Evolutionary conservation across 208 protist species (phyloP), one percentile per base, ranked within the genome.

Genomic region (Leishmania tropica): DNA sequence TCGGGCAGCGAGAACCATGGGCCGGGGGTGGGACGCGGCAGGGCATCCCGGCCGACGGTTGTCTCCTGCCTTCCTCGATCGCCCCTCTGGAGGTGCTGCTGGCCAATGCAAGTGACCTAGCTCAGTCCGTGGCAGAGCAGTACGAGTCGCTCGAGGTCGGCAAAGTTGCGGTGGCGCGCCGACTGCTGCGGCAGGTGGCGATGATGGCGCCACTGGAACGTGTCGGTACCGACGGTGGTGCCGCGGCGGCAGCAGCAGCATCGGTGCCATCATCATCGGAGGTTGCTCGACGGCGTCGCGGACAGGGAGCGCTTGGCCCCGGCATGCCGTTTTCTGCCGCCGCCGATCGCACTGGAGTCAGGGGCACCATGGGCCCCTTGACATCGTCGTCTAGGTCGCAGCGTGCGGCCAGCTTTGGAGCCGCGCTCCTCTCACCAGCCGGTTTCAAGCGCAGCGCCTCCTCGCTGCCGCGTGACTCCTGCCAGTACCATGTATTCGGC

Each of bases 401-500:
- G 31, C 68, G 64, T 79, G 74, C 7, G 74, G 10, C 15, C 10
- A 31, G 28, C 72, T 53, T 8, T 28, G 67, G 51, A 35, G 81
- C 48, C 21, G 62, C 35, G 53, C 72, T 85, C 48, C 77, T 79
- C 19, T 79, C 78, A 3, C 77, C 71, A 6, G 37, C 78, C 1
- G 10, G 77, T 24, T 74, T 53, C 19, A 78, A 82, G 72, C 82
- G 74, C 45, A 54, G 65, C 17, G 74, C 51, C 6, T 40, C 62
- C 24, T 15, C 56, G 6, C 53, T 85, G 11, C 82, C 74, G 40
- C 53, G 74, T 3, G 79, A 76, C 15, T 53, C 71, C 45, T 83
- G 78, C 54, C 79, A 87, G 62, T 83, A 83, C 40, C 84, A 91
- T 64, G 54, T 94, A 54, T 93, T 91, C 78, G 90, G 91, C 45